Base-by-base conservation (phyloP, 179 eudicot species). In the Camellia oleifera region DNA sequence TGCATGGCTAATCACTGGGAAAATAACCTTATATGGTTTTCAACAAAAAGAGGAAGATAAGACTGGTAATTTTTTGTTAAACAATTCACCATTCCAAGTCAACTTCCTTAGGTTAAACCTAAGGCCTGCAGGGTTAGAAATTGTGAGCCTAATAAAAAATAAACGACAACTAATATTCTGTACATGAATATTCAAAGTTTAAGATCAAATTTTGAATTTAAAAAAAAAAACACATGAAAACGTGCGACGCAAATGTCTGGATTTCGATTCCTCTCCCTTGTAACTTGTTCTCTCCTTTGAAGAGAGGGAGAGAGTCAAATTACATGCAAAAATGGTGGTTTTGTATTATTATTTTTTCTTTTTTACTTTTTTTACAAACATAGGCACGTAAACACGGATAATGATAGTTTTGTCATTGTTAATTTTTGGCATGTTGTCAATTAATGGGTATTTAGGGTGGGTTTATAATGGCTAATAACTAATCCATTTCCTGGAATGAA, bases 1-100 rank as follows among this genome's bases (percentile, higher is more conserved):
- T 60, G 76, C 90, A 88, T 86, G 54, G 76, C 70, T 45, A 56
- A 77, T 50, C 74, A 50, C 60, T 4, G 69, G 70, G 20, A 1
- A 69, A 32, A 56, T 66, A 57, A 13, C 75, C 63, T 40, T 81
- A 57, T 32, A 73, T 14, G 12, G 32, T 12, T 44, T 23, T 23
- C 32, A 72, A 40, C 26, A 72, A 67, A 23, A 66, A 50, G 77
- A 45, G 46, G 46, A 75, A 5, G 7, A 66, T 4, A 48, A 54
- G 4, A 18, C 42, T 17, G 58, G 13, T 11, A 7, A 0, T 18
- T 0, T 44, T 45, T 17, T 32, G 63, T 40, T 2, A 42, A 74
- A 17, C 69, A 26, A n/a, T 78, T 54, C 42, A 68, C 15, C 48
- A 26, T 65, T 5, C 45, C 42, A 6, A 48, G 23, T 17, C 53